Evolutionary conservation across 2,329 filamentous ascomycete genomes (phyloP).

Genomic region (Elsinoe necatrix): DNA sequence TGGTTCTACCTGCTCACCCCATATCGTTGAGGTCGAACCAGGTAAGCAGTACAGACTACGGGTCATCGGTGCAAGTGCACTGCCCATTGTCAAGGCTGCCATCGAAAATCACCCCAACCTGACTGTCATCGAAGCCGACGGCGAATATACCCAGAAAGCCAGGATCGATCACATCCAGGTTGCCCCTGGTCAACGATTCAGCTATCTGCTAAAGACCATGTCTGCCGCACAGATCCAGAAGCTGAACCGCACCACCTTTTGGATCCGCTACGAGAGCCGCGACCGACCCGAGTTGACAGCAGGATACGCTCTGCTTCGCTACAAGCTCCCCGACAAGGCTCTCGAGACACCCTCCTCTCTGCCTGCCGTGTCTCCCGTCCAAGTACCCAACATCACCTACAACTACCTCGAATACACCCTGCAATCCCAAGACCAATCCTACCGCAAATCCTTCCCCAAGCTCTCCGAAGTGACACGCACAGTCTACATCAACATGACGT

Average conservation of each 20-base stretch:
- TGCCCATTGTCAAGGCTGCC: conserved; percentile 47
- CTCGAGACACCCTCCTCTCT: conserved; percentile 24
- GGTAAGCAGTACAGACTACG: conserved; percentile 54
- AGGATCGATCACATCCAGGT: conserved; percentile 46
- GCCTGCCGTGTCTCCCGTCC: neutral
- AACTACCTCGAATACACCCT: conserved; percentile 34
- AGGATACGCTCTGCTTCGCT: conserved; percentile 45
- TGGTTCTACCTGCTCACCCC: conserved; percentile 35
- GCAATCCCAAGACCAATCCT: conserved; percentile 24
- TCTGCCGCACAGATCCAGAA: conserved; percentile 35
- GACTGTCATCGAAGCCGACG: conserved; percentile 53
- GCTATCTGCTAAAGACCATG: conserved; percentile 49
- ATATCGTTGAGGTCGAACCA: conserved; percentile 51
- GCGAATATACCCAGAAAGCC: conserved; percentile 43
- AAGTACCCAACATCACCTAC: conserved; percentile 26
- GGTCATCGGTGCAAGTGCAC: conserved; percentile 49
- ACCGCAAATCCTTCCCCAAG: conserved; percentile 27
- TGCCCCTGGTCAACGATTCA: conserved; percentile 53
- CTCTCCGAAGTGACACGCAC: conserved; percentile 29
- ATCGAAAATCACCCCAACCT: conserved; percentile 51
- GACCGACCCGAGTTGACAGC: conserved; percentile 40
- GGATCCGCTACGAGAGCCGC: conserved; percentile 43
- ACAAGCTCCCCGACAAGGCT: conserved; percentile 24
- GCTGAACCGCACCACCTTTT: conserved; percentile 30
- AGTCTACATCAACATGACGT: conserved; percentile 25